These are phyloP conservation scores for Plasmodium cynomolgi DNA, from an alignment of 169 alveolate species.

Conservation along the genomic window DNA sequence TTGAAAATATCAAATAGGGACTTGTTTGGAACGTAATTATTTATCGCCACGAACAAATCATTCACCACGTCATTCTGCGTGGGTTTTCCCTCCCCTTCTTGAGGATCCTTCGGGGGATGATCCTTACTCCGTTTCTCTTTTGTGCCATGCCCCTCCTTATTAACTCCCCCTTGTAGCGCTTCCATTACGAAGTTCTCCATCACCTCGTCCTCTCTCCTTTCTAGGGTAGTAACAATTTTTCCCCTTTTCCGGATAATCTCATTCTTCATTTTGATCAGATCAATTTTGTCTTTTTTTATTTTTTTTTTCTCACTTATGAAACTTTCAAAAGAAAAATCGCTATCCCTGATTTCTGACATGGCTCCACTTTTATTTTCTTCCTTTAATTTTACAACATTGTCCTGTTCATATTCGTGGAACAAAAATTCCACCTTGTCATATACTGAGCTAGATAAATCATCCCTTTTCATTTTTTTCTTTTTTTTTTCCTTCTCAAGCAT, in stretches of 20 bases:
- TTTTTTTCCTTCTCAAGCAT: constrained; percentile 43
- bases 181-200: neutral
- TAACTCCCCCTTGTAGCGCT: neutral
- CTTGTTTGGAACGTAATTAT: constrained; percentile 64
- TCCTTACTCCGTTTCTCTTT: neutral
- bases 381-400: neutral
- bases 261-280: constrained; percentile 59
- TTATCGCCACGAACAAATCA: constrained; percentile 21
- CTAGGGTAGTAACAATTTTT: neutral
- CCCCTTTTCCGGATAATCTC: constrained; percentile 3
- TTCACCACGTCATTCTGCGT: neutral
- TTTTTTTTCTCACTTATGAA: constrained; percentile 68
- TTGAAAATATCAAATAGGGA: constrained; percentile 49
- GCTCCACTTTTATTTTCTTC: constrained; percentile 39
- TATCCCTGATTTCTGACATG: constrained; percentile 61
- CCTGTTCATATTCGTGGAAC: constrained; percentile 21
- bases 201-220: neutral
- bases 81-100: neutral
- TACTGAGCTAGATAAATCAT: neutral
- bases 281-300: constrained; percentile 49
- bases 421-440: constrained; percentile 42
- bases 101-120: neutral
- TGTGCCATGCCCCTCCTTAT: neutral
- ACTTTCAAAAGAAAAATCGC: constrained; percentile 71
- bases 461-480: neutral